phyloP scores from a whole-genome alignment of 495 filamentous ascomycete species.

The Lophiotrema nucula region DNA sequence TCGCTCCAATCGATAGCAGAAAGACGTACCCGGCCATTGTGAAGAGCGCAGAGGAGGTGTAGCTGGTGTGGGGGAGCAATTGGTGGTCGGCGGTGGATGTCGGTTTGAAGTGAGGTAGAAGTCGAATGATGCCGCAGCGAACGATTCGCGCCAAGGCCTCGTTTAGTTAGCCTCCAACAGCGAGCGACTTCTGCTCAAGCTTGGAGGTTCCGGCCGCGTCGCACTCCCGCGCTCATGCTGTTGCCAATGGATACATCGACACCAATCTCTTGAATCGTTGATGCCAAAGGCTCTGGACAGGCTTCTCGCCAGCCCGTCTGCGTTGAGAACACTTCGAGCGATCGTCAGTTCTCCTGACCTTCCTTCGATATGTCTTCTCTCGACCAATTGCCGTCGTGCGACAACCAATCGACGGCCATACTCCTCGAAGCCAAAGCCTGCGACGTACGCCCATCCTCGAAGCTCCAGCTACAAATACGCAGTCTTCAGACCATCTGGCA shows the following conservation, averaged over 20 bases:
- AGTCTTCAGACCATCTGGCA: no score
- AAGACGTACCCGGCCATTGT: constrained; percentile 38
- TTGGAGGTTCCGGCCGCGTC: background rate
- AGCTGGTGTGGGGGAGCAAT: constrained; percentile 21
- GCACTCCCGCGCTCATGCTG: no score
- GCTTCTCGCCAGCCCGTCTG: constrained; percentile 37
- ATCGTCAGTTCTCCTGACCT: constrained; percentile 16
- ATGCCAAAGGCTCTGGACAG: constrained; percentile 35
- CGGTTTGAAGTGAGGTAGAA: constrained; percentile 12
- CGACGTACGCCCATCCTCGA: no score
- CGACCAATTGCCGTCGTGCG: constrained; percentile 7
- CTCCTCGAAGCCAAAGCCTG: constrained; percentile 15
- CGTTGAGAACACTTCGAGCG: constrained; percentile 29
- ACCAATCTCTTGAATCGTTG: constrained; percentile 3
- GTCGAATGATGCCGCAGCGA: constrained; percentile 26
- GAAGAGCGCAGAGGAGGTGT: constrained; percentile 27
- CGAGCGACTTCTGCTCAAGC: background rate
- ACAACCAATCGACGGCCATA: background rate
- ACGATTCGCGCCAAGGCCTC: no score
- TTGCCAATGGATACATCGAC: constrained; percentile 15
- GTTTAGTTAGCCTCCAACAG: no score
- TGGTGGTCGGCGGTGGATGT: constrained; percentile 16
- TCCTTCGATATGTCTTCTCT: background rate
- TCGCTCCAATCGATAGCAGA: background rate
- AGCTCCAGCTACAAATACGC: no score